Percentiles rank a stretch among this genome's conserved stretches.
phyloP scores from a whole-genome alignment of 129 eudicot genomes.

The Tanacetum coccineum region DNA sequence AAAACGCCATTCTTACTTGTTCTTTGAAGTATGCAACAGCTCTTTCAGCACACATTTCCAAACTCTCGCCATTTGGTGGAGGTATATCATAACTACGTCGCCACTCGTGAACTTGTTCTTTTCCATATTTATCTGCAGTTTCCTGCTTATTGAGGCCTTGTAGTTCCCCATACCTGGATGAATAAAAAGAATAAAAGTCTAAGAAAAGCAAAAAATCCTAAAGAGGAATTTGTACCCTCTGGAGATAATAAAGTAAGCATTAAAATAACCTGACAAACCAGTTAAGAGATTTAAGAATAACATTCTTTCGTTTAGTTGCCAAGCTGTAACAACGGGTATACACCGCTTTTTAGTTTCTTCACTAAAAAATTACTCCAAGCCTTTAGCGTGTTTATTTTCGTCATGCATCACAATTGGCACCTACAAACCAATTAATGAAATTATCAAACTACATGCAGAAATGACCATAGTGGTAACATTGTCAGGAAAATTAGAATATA shows the following conservation, averaged over 20 bases:
- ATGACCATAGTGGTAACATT: not conserved
- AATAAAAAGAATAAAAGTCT: not conserved
- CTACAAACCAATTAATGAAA: constrained; percentile 30
- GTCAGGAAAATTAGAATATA: too few relatives aligned
- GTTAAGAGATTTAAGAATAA: constrained; percentile 12
- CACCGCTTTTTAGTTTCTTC: constrained; percentile 84
- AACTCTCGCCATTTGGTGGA: constrained; percentile 98
- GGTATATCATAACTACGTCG: constrained; percentile 97
- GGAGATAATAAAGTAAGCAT: too few relatives aligned
- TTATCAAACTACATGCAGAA: not conserved
- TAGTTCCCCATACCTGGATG: constrained; percentile 82
- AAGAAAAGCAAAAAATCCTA: constrained; percentile 4
- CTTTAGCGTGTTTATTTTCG: constrained; percentile 82
- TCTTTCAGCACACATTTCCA: constrained; percentile 99
- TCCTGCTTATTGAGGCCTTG: constrained; percentile 97
- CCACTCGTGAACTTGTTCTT: constrained; percentile 94
- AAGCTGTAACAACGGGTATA: constrained; percentile 92
- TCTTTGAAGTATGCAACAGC: constrained; percentile 93
- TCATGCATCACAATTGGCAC: constrained; percentile 84
- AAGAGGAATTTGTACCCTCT: not conserved
- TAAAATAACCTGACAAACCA: not conserved
- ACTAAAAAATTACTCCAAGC: constrained; percentile 88
- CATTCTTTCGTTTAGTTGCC: constrained; percentile 99
- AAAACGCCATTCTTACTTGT: constrained; percentile 36
- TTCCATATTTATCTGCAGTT: constrained; percentile 95